Evolutionary conservation across 768 basidiomycete species (phyloP).

Genomic region (Podaxis rugospora): DNA sequence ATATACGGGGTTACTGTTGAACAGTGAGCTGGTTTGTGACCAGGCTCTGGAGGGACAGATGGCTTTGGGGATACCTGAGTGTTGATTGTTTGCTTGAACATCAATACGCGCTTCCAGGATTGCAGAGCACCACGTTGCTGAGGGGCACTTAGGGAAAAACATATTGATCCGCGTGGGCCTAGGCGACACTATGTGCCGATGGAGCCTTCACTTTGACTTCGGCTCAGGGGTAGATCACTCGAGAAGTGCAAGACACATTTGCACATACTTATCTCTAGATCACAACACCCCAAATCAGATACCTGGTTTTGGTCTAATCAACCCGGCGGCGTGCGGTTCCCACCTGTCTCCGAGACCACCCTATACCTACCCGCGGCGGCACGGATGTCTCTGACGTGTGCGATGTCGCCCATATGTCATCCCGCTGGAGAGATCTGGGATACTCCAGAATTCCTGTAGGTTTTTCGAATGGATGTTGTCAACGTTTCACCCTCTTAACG

Average conservation of each 20-base stretch:
- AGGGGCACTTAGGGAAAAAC: not conserved
- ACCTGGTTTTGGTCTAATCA: not conserved
- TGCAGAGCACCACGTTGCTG: not conserved
- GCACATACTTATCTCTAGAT: not conserved
- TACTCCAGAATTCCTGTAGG: not conserved
- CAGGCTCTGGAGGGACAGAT: not conserved
- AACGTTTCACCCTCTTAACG: not conserved
- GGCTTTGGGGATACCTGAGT: not conserved
- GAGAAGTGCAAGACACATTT: not conserved
- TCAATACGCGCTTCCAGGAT: not conserved
- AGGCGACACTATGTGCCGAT: slow-evolving; percentile 5
- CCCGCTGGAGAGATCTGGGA: not conserved
- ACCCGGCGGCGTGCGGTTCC: not conserved
- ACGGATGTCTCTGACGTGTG: not conserved
- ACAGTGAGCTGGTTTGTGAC: not conserved
- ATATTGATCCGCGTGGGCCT: slow-evolving; percentile 4
- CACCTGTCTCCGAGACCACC: not conserved
- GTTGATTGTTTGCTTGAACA: not conserved
- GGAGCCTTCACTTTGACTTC: not conserved
- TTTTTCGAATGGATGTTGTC: not conserved
- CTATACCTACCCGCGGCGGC: not conserved
- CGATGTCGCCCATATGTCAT: not conserved
- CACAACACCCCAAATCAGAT: not conserved
- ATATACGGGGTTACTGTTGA: not conserved
- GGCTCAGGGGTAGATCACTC: not conserved